Conservation (phyloP, 2,329 filamentous ascomycete genomes). For the Shiraia sp. region DNA sequence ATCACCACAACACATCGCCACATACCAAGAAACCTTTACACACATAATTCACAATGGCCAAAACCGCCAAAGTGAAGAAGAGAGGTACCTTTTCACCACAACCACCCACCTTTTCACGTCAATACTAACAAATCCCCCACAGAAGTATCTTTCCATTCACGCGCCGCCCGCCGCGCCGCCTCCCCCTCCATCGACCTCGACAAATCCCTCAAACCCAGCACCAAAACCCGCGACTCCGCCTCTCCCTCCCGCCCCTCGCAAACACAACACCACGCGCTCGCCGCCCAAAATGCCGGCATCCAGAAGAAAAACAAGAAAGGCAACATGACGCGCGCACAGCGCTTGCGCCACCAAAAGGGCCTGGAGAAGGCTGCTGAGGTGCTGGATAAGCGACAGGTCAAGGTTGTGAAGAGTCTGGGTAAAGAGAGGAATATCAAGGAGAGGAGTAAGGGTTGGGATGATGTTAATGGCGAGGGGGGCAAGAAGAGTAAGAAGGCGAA, state of each 20-base stretch:
- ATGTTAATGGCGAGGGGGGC: slow-evolving; percentile 36
- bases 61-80: slow-evolving; percentile 53
- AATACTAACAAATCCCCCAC: slow-evolving; percentile 14
- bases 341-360: slow-evolving; percentile 50
- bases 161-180: slow-evolving; percentile 72
- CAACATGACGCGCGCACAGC: slow-evolving; percentile 55
- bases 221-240: slow-evolving; percentile 43
- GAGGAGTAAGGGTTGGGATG: slow-evolving; percentile 49
- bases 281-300: slow-evolving; percentile 70
- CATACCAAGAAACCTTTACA: background rate
- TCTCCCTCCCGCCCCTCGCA: slow-evolving; percentile 27
- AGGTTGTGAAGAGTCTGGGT: slow-evolving; percentile 57
- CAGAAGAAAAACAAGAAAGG: slow-evolving; percentile 66
- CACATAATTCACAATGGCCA: slow-evolving; percentile 42
- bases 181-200: slow-evolving; percentile 72
- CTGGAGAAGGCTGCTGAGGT: slow-evolving; percentile 60
- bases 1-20: too few relatives aligned
- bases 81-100: slow-evolving; percentile 32
- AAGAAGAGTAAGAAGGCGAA: slow-evolving; percentile 19
- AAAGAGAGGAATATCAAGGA: slow-evolving; percentile 55
- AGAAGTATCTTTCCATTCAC: slow-evolving; percentile 71
- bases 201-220: slow-evolving; percentile 65
- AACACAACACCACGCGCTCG: slow-evolving; percentile 60
- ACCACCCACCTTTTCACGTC: background rate
- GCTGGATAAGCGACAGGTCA: slow-evolving; percentile 59